Evolutionary conservation across 176 grass and related monocot species (phyloP).

Genomic region (Tuctoria greenei): DNA sequence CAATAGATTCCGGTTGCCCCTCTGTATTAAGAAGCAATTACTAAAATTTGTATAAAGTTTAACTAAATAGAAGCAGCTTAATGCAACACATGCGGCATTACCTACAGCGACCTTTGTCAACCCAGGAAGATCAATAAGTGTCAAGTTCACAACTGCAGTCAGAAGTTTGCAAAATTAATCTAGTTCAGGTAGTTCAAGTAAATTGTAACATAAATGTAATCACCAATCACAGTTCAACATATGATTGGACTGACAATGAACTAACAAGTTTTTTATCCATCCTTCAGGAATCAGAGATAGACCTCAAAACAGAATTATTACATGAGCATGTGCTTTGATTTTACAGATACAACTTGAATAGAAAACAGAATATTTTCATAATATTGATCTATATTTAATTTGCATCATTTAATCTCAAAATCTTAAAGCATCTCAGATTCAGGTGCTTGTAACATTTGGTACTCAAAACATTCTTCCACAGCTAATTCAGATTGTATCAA

Average conservation of each 20-base stretch:
- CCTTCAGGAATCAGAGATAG: conserved; percentile 9
- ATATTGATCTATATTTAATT: background rate
- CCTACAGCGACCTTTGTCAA: conserved; percentile 97
- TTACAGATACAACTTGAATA: background rate
- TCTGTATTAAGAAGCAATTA: conserved; percentile 49
- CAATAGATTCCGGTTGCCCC: conserved; percentile 93
- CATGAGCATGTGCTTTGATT: background rate
- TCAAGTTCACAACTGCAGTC: conserved; percentile 96
- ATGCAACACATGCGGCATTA: conserved; percentile 45
- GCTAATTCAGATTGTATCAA: background rate
- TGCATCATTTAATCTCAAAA: background rate
- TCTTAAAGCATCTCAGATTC: background rate
- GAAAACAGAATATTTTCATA: background rate
- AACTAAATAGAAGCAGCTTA: conserved; percentile 18
- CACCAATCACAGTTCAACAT: conserved; percentile 1
- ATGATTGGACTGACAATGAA: background rate
- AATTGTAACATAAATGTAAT: conserved; percentile 8
- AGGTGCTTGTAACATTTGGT: background rate
- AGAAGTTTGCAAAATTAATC: conserved; percentile 38
- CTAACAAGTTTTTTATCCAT: background rate
- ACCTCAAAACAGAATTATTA: background rate
- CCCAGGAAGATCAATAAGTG: conserved; percentile 98
- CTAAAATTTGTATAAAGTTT: conserved; percentile 6
- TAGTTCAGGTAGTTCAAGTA: conserved; percentile 24
- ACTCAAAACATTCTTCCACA: background rate